Base-by-base conservation (phyloP, 2,329 filamentous ascomycete species). In the Mollisia scopiformis region DNA sequence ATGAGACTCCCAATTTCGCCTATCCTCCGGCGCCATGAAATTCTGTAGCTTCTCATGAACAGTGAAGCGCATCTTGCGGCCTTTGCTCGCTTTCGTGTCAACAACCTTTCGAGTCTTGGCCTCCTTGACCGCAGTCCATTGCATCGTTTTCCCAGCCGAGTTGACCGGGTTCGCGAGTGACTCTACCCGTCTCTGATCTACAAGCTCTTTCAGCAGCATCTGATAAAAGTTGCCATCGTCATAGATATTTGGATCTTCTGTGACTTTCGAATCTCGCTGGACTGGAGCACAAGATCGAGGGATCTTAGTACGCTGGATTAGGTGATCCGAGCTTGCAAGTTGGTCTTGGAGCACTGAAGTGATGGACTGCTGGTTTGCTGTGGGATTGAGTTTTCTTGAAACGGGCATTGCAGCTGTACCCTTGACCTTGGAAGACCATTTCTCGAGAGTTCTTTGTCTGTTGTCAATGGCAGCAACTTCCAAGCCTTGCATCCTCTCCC, bases 1-100 rank as follows among this genome's bases (percentile, higher is more conserved):
- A 62, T 86, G 84, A 67, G 89, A 87, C 63, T 91, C 90, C 95
- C 95, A 99, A 16, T 75, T 77, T 3, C 89, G 83, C 56, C 91
- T 82, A 73, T 96, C 91, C 74, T 97, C 92, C 0, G 93, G 88
- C 11, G 93, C 93, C 93, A 97, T 97, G 73, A 98, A 98, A 75
- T 97, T 97, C 78, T 97, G 92, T 72, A 99, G 77, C 80, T 98
- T 98, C 79, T 98, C 94, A 73, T 98, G 93, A 49, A 97, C 92
- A 16, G 91, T 95, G 77, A 94, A 99, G 39, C 92, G 84, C 83
- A 99, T 85, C 79, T 97, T 97, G 53, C 95, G 83, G 6, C 95
- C 95, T 77, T 98, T 98, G 74, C 92, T 96, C 0, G 95, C 95
- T 74, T 93, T 95, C 21, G 93, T 93, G 75, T 99, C 95, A 4